Percentiles rank a stretch among this genome's conserved stretches.
These are phyloP conservation scores for Globisporangium recalcitrans DNA, from an alignment of 352 stramenopile species.

Conservation along the genomic window DNA sequence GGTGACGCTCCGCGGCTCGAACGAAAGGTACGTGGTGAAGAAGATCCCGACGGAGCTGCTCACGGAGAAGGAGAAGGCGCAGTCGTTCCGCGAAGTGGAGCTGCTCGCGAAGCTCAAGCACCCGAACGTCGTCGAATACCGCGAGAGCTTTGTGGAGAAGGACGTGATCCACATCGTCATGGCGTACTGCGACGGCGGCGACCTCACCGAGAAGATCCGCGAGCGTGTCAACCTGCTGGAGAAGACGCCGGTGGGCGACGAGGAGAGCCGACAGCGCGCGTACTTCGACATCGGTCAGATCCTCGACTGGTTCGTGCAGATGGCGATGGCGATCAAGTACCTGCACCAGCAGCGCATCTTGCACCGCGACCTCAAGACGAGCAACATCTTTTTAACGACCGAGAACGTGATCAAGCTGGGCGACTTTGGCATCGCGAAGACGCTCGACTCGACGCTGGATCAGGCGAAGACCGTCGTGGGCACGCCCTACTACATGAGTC, in stretches of 20 bases:
- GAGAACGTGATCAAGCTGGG: slow-evolving; percentile 89
- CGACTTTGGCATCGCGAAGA: slow-evolving; percentile 92
- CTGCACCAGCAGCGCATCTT: slow-evolving; percentile 89
- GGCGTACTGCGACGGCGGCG: slow-evolving; percentile 93
- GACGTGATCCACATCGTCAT: slow-evolving; percentile 93
- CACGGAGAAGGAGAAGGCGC: slow-evolving; percentile 67
- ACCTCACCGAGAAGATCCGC: slow-evolving; percentile 66
- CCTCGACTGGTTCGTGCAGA: slow-evolving; percentile 91
- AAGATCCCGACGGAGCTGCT: slow-evolving; percentile 86
- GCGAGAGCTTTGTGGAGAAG: slow-evolving; percentile 81
- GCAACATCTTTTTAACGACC: slow-evolving; percentile 89
- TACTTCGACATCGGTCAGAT: slow-evolving; percentile 65
- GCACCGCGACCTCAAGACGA: slow-evolving; percentile 93
- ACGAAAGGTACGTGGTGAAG: slow-evolving; percentile 68
- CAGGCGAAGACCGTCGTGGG: slow-evolving; percentile 88
- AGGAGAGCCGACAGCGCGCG: slow-evolving; percentile 16
- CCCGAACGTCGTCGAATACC: slow-evolving; percentile 94
- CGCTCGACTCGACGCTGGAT: slow-evolving; percentile 74
- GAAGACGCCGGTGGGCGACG: slow-evolving; percentile 9
- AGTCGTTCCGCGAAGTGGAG: slow-evolving; percentile 83
- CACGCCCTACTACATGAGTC: slow-evolving; percentile 93
- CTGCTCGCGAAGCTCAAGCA: slow-evolving; percentile 89
- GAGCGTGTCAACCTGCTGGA: slow-evolving; percentile 35
- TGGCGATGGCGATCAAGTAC: slow-evolving; percentile 92
- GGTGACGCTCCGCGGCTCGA: slow-evolving; percentile 36